These are phyloP conservation scores for Halophytophthora batemanensis DNA, from an alignment of 352 stramenopile species.

Conservation along the genomic window DNA sequence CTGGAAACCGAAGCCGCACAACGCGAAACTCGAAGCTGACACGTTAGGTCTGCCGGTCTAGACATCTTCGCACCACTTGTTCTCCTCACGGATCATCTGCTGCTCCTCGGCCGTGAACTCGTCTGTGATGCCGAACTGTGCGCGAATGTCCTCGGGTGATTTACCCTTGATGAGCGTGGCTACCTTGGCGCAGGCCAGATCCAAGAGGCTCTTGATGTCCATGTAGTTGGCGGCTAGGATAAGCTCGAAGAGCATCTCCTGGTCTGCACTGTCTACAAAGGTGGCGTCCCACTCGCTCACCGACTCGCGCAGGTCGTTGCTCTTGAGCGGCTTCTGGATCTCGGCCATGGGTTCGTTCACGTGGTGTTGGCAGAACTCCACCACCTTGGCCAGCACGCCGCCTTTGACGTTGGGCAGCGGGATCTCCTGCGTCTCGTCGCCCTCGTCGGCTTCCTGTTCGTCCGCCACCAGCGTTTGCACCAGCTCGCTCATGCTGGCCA, in stretches of 20 bases:
- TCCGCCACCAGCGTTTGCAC: slow-evolving; percentile 54
- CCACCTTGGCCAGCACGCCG: slow-evolving; percentile 45
- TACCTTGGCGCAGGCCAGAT: slow-evolving; percentile 57
- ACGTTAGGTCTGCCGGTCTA: slow-evolving; percentile 5
- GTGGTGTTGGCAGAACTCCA: slow-evolving; percentile 62
- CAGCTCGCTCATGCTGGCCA: slow-evolving; percentile 44
- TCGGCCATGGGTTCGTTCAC: slow-evolving; percentile 52
- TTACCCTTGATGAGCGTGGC: slow-evolving; percentile 66
- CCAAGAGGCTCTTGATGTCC: slow-evolving; percentile 65
- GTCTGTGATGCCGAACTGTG: slow-evolving; percentile 53
- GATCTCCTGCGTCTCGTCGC: slow-evolving; percentile 38
- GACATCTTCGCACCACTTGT: slow-evolving; percentile 67
- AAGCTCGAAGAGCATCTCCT: slow-evolving; percentile 62
- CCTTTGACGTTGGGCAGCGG: slow-evolving; percentile 61
- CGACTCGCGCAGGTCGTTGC: slow-evolving; percentile 39
- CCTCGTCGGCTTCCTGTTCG: slow-evolving; percentile 24
- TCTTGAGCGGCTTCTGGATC: slow-evolving; percentile 62
- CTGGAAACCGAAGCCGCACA: too few relatives aligned
- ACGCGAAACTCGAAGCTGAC: background rate
- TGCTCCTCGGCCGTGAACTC: slow-evolving; percentile 68
- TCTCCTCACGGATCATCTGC: slow-evolving; percentile 59
- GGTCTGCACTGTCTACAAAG: slow-evolving; percentile 48
- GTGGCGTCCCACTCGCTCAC: slow-evolving; percentile 55
- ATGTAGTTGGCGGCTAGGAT: slow-evolving; percentile 71
- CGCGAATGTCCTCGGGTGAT: slow-evolving; percentile 57